Conservation (phyloP, 495 filamentous ascomycete species). For the Penicillium coprophilum region DNA sequence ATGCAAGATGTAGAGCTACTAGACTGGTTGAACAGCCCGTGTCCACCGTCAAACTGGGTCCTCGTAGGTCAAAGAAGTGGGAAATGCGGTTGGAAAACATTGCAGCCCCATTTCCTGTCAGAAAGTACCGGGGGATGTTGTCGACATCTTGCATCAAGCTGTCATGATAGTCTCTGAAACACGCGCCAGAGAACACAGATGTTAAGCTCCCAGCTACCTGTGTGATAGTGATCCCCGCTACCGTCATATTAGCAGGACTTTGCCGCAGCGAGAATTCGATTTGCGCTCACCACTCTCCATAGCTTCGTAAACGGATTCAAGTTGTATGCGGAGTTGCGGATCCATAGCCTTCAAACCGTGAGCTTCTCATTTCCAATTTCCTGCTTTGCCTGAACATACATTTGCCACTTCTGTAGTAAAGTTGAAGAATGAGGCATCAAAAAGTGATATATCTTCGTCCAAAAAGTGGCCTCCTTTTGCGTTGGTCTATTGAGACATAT, state of each 20-base stretch:
- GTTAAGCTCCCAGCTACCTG: not conserved
- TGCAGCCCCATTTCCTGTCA: conserved; percentile 21
- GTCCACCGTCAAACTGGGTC: conserved; percentile 36
- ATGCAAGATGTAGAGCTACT: conserved; percentile 43
- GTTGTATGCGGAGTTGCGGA: too few species aligned
- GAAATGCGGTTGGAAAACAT: conserved; percentile 51
- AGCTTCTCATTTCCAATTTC: not conserved
- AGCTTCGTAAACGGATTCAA: too few species aligned
- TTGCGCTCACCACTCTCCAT: conserved; percentile 38
- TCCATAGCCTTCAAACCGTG: too few species aligned
- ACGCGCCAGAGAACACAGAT: not conserved
- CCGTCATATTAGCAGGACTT: not conserved
- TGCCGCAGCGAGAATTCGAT: not conserved
- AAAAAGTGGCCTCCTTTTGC: conserved; percentile 13
- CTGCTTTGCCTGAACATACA: not conserved
- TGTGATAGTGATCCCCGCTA: not conserved
- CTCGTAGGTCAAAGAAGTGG: conserved; percentile 49
- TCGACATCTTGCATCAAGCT: not conserved
- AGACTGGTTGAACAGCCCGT: conserved; percentile 52
- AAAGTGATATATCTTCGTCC: conserved; percentile 32
- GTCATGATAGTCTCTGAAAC: conserved; percentile 2
- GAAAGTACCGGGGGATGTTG: not conserved
- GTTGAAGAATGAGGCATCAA: conserved; percentile 54
- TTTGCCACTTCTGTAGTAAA: conserved; percentile 49
- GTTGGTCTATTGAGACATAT: not conserved